Evolutionary conservation across 345 rosid genomes (phyloP).

Genomic region (Eucalyptus marginata): DNA sequence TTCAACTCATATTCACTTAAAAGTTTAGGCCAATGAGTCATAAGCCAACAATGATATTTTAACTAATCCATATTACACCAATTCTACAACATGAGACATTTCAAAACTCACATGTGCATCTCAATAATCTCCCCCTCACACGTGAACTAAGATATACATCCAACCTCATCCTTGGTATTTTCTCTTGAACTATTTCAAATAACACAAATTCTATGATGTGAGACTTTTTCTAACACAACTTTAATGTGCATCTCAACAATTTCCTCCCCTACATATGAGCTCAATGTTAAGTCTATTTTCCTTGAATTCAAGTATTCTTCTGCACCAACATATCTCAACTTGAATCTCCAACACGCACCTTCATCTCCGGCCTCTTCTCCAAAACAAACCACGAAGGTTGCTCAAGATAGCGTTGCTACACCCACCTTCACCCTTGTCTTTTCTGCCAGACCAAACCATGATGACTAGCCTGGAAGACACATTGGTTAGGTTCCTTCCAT

Average conservation of each 20-base stretch:
- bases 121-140: neutral
- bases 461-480: neutral
- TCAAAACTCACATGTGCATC: neutral
- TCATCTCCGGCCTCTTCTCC: neutral
- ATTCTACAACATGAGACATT: neutral
- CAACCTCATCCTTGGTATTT: too few relatives aligned
- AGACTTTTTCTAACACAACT: neutral
- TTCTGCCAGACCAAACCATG: neutral
- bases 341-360: neutral
- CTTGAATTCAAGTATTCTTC: neutral
- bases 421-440: neutral
- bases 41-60: neutral
- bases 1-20: neutral
- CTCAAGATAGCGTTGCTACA: neutral
- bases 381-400: neutral
- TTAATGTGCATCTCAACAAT: neutral
- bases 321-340: neutral
- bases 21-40: neutral
- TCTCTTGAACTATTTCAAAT: neutral
- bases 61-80: neutral
- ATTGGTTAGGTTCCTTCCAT: neutral
- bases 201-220: neutral
- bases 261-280: neutral
- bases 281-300: neutral
- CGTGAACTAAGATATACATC: too few relatives aligned